Conservation (phyloP, 108 stramenopile species). For the Cyclostephanos invisitatus region DNA sequence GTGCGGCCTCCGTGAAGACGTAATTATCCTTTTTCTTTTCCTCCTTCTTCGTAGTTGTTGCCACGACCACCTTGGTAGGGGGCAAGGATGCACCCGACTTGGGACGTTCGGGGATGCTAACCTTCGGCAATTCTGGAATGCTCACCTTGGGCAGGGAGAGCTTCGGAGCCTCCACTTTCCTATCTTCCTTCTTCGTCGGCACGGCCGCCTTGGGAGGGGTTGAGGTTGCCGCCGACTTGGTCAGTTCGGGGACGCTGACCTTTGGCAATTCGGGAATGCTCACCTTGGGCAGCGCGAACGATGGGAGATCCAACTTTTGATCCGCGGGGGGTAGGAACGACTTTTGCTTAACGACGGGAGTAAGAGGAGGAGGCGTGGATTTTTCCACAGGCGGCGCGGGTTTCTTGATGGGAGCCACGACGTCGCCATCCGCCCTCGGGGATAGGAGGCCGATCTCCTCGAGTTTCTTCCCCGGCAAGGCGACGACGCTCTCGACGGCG, state of each 20-base stretch:
- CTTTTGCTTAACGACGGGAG: slow-evolving; percentile 22
- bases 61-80: slow-evolving; percentile 6
- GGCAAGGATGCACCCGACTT: slow-evolving; percentile 19
- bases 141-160: slow-evolving; percentile 50
- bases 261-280: slow-evolving; percentile 19
- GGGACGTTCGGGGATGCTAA: slow-evolving; percentile 17
- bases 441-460: slow-evolving; percentile 41
- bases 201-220: slow-evolving; percentile 14
- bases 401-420: slow-evolving; percentile 5
- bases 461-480: slow-evolving; percentile 66
- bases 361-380: slow-evolving; percentile 25
- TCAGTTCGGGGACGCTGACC: slow-evolving; percentile 11
- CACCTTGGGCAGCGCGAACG: slow-evolving; percentile 52
- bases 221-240: slow-evolving; percentile 21
- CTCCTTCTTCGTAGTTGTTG: not conserved
- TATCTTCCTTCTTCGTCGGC: slow-evolving; percentile 1
- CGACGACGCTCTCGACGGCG: slow-evolving; percentile 64
- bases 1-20: slow-evolving; percentile 46
- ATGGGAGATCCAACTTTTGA: slow-evolving; percentile 28
- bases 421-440: not conserved
- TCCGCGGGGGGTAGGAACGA: slow-evolving; percentile 42
- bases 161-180: slow-evolving; percentile 55
- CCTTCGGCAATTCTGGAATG: slow-evolving; percentile 17
- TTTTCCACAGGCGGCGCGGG: slow-evolving; percentile 40
- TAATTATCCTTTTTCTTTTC: slow-evolving; percentile 44